Evolutionary conservation across 805 yeast species (phyloP), one percentile per base, ranked within the genome.

Genomic region (Teunomyces panamensis): DNA sequence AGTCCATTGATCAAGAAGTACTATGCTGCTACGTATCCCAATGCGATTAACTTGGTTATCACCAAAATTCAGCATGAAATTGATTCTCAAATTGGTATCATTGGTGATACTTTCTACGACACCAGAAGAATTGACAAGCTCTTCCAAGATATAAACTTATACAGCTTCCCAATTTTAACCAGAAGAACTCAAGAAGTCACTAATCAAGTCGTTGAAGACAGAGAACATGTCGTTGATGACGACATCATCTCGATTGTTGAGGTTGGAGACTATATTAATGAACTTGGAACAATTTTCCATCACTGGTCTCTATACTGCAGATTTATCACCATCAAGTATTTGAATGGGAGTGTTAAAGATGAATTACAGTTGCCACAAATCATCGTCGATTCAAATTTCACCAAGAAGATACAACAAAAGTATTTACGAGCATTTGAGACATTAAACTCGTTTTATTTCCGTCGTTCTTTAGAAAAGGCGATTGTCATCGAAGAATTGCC

Each of bases 1-100:
- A 81, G 94, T 0, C 85, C 84, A 9, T 78, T 94, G 34, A 89
- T 94, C 26, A 79, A 77, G 36, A 75, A 75, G 43, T 85, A 84
- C 60, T 94, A 94, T 60, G 56, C 60, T 4, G 51, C 55, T 3
- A 59, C 69, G 0, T 96, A 92, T 14, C 68, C 69, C 2, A 52
- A 68, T 8, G 83, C 84, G 11, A 83, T 91, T 74, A 68, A 77
- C 2, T 75, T 76, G 30, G 90, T 92, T 8, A 75, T 91, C 55
- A 80, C 78, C 14, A 79, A 80, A 43, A 84, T 94, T 29, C 96
- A 92, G 65, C 73, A 79, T 43, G 99, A 94, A 60, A 84, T 94
- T 28, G 99, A 94, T 60, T 75, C 91, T n/a, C 99, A 94, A 60
- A 85, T 92, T 24, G 95, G 96, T 0, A 72, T 94, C 39, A 87